A percentile compares a stretch with the other conserved stretches of the same genome.
phyloP scores from a whole-genome alignment of 2,329 filamentous ascomycete genomes.

The Calonectria montana region DNA sequence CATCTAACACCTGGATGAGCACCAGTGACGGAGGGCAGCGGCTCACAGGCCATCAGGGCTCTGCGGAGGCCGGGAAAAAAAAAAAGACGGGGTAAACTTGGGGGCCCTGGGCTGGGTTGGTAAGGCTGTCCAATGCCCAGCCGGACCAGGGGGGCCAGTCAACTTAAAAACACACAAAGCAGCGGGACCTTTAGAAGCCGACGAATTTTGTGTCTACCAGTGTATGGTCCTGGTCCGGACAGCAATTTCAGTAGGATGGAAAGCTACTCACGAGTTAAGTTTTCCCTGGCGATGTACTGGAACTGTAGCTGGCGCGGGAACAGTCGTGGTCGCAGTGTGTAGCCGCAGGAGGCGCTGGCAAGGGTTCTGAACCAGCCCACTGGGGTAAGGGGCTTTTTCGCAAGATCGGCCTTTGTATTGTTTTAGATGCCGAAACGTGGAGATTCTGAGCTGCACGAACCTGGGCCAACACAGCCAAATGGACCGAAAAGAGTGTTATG shows the following conservation, averaged over 20 bases:
- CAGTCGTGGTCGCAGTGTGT: constrained; percentile 9
- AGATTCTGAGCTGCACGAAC: constrained; percentile 9
- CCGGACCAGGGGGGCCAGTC: constrained; percentile 19
- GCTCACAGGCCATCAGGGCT: constrained; percentile 19
- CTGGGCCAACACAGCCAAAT: neutral
- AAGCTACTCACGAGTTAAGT: constrained; percentile 5
- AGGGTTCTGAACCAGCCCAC: constrained; percentile 6
- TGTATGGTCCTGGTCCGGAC: neutral
- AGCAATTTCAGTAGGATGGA: neutral
- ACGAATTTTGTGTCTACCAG: neutral
- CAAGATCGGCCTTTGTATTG: constrained; percentile 1
- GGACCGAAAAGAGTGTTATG: constrained; percentile 6
- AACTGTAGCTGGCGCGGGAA: constrained; percentile 11
- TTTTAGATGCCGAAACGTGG: constrained; percentile 10
- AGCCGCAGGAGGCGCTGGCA: constrained; percentile 11
- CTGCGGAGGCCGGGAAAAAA: constrained; percentile 30
- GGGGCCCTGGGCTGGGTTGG: constrained; percentile 18
- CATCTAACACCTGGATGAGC: constrained; percentile 14
- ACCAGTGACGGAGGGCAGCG: constrained; percentile 10
- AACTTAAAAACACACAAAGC: constrained; percentile 22
- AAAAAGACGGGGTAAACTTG: constrained; percentile 29
- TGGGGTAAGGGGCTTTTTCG: neutral
- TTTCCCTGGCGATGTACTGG: neutral
- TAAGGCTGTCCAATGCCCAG: constrained; percentile 28
- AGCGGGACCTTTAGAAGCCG: constrained; percentile 15